phyloP scores from a whole-genome alignment of 768 basidiomycete species.

The Kwoniella bestiolae region DNA sequence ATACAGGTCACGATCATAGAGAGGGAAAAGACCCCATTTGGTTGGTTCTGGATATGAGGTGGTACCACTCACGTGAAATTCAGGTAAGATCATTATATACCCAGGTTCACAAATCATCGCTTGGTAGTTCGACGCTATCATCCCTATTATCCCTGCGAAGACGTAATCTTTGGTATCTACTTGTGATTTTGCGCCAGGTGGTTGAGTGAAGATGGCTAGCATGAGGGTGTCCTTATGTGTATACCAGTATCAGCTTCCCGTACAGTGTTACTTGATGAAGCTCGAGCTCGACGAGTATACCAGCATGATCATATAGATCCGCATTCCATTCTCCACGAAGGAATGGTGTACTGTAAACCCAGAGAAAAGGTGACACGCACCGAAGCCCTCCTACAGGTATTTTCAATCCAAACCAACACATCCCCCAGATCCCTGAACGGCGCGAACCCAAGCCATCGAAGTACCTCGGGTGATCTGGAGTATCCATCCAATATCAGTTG shows the following conservation, averaged over 20 bases:
- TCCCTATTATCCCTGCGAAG: slow-evolving; percentile 41
- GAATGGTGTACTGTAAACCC: too few relatives aligned
- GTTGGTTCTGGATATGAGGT: not conserved
- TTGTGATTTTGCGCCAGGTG: slow-evolving; percentile 2
- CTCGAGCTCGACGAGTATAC: too few relatives aligned
- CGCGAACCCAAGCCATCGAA: slow-evolving; percentile 27
- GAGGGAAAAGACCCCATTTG: not conserved
- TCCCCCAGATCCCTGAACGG: slow-evolving; percentile 26
- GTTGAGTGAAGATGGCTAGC: slow-evolving; percentile 38
- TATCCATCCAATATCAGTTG: slow-evolving; percentile 28
- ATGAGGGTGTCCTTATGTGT: slow-evolving; percentile 22
- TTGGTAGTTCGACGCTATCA: slow-evolving; percentile 27
- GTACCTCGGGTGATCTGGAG: slow-evolving; percentile 25
- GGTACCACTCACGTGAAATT: slow-evolving; percentile 32
- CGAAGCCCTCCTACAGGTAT: slow-evolving; percentile 5
- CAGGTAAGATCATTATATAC: slow-evolving; percentile 34
- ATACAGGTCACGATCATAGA: not conserved
- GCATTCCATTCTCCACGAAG: not conserved
- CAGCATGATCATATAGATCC: too few relatives aligned
- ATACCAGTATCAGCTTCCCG: not conserved
- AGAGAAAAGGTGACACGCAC: slow-evolving; percentile 21
- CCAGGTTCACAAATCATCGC: slow-evolving; percentile 40
- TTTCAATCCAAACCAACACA: slow-evolving; percentile 28
- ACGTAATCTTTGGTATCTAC: slow-evolving; percentile 32
- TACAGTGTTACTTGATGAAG: too few relatives aligned